Base-by-base conservation (phyloP, 2,329 filamentous ascomycete genomes). In the Aspergillus ibericus region DNA sequence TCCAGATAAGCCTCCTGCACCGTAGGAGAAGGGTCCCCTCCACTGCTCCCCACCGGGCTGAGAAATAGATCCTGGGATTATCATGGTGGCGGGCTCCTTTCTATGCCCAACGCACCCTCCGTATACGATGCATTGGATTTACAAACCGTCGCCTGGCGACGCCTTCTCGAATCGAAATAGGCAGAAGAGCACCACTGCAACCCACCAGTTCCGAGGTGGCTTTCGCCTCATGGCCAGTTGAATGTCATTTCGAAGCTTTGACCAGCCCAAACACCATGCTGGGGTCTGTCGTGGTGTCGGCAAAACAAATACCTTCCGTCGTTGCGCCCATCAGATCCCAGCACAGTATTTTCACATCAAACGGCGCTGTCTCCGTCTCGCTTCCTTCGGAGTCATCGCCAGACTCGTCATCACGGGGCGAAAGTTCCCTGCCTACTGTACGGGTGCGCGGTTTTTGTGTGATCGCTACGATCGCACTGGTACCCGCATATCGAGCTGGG, bases 401-500 rank as follows among this genome's bases (percentile, higher is more conserved):
- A 34, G 54, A 29, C 61, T 62, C 54, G 46, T 55, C 58, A 62
- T 60, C 53, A 36, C 60, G 40, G 8, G 36, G 16, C 16, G n/a
- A 27, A 48, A 4, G 16, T 36, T 42, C 16, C 53, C 47, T 40
- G 52, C 59, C 20, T 58, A 50, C 10, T 55, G 20, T 36, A 53
- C 53, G 59, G 29, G 16, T 16, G n/a, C 60, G n/a, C 16, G 56
- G 51, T 35, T 65, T 67, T 55, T 76, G 74, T 58, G 68, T 72
- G 56, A 76, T 62, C 10, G 73, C 76, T 59, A 82, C 66, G 46
- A 81, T 73, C 57, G 77, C 70, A 59, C 79, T 81, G n/a, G 76
- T 79, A 47, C 80, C 80, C 53, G 79, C 80, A 70, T 81, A 82
- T 51, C 74, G 71, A 50, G 75, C 78, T 29, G 73, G 71, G 47